Evolutionary conservation across 1,139 yeast species (phyloP).

Genomic region (Nadsonia commutata): DNA sequence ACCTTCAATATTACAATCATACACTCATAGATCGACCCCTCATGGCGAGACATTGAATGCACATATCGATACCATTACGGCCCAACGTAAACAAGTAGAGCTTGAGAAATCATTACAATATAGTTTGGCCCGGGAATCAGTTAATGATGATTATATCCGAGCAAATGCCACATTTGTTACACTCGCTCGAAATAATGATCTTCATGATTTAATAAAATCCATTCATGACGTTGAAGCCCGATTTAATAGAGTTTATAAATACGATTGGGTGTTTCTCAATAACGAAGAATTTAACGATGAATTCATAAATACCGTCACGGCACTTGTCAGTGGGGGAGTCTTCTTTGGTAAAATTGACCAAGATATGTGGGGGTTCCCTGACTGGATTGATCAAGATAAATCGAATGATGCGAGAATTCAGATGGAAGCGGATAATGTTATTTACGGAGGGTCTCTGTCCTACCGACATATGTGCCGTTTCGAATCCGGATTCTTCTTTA

Average conservation of each 20-base stretch:
- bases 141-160: constrained; percentile 8
- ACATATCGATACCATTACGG: neutral
- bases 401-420: constrained; percentile 40
- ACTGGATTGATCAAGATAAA: constrained; percentile 44
- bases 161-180: constrained; percentile 61
- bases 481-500: constrained; percentile 84
- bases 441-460: constrained; percentile 53
- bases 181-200: constrained; percentile 55
- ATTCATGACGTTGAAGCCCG: constrained; percentile 54
- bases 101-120: neutral
- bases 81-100: neutral
- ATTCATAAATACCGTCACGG: constrained; percentile 32
- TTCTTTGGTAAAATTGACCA: constrained; percentile 51
- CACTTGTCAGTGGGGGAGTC: constrained; percentile 44
- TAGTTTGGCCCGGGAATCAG: neutral
- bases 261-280: constrained; percentile 69
- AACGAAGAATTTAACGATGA: constrained; percentile 44
- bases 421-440: constrained; percentile 35
- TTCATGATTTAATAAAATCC: constrained; percentile 41
- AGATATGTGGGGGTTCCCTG: constrained; percentile 70
- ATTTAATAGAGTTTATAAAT: constrained; percentile 48
- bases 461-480: constrained; percentile 88
- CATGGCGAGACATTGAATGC: neutral
- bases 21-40: neutral
- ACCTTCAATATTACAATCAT: neutral